Evolutionary conservation across 2,329 filamentous ascomycete species (phyloP), one percentile per base, ranked within the genome.

Genomic region (Stromatinia cepivora): DNA sequence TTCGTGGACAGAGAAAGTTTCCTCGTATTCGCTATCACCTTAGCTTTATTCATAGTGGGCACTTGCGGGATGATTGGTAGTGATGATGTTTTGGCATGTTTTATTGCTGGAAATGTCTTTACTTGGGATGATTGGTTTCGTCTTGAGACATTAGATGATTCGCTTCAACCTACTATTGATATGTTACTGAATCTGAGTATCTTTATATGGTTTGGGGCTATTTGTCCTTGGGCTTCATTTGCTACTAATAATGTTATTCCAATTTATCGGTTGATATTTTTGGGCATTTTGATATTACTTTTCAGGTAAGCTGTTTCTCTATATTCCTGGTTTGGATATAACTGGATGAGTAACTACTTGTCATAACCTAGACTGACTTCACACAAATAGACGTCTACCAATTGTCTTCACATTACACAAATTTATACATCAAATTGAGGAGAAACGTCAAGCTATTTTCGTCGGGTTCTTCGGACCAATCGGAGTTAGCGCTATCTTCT

Each of bases 101-200:
- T 97, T 77, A 90, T 97, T 74, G 94, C 94, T 2, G 94, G 94
- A 1, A 97, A 97, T 76, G 87, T 87, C 0, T 97, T 97, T 74
- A 97, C 92, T 0, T 94, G 92, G 88, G 93, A 97, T 78, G 93
- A 97, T 80, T 96, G 92, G 93, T 97, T 97, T 80, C 90, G 94
- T 0, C 82, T 94, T 1, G 92, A 96, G 79, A 97, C 94, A 0
- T 82, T 90, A 75, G 94, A 97, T 74, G 94, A 97, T 78, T 94
- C 92, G 2, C 85, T 97, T n/a, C 93, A 97, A 78, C 93, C 93
- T 0, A 97, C 93, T 0, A 91, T 97, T 58, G 93, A 97, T 78
- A 97, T 97, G 93, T 84, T 97, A 2, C 88, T 97, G 69, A 97
- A 97, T 77, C 48, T 77, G 17, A 84, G 89, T 25, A 86, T 97